Base-by-base conservation (phyloP, 2,329 filamentous ascomycete species). In the Claviceps pusilla region DNA sequence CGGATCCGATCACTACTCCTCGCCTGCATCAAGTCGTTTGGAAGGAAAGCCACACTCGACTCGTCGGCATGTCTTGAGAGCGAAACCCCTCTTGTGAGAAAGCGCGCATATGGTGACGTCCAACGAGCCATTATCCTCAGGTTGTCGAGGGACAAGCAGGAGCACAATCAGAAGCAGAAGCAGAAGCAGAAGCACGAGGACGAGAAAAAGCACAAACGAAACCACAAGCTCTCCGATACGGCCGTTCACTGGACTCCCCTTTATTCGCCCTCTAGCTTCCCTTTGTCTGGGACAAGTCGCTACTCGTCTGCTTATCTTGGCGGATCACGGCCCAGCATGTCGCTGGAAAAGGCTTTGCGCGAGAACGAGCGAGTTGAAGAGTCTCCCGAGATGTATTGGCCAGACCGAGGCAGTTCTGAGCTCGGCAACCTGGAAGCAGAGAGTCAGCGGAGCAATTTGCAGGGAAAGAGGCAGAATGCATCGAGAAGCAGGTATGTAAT, bases 301-400 rank as follows among this genome's bases (percentile, higher is more conserved):
- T 43, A 24, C 35, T 55, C 55, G 28, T 37, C 24, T 24, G 33
- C 39, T 24, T 52, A 56, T 33, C 52, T 56, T 24, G 49, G 49
- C 19, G 55, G 48, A 24, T 56, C 55, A 7, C 43, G 46, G 39
- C 41, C 52, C 39, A 35, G 14, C 14, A 50, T 54, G 49, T 29
- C 48, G 7, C 31, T 54, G 4, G 45, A 52, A 35, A 43, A 41
- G 45, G 24, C 39, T 19, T 14, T 28, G 19, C 53, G 19, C 11
- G 53, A 51, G 28, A 29, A n/a, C 52, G 48, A 46, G 41, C 14
- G 12, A 42, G n/a, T 39, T 7, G 14, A 10, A 48, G 46, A 41
- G 11, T 7, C 29, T 28, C 11, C 11, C 14, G 24, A 46, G 4
- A 41, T 41, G 7, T 41, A 41, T 41, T 41, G 37, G 43, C 14